These are phyloP conservation scores for Fusarium tjaetaba DNA, from an alignment of 2,329 filamentous ascomycete genomes.

Conservation along the genomic window DNA sequence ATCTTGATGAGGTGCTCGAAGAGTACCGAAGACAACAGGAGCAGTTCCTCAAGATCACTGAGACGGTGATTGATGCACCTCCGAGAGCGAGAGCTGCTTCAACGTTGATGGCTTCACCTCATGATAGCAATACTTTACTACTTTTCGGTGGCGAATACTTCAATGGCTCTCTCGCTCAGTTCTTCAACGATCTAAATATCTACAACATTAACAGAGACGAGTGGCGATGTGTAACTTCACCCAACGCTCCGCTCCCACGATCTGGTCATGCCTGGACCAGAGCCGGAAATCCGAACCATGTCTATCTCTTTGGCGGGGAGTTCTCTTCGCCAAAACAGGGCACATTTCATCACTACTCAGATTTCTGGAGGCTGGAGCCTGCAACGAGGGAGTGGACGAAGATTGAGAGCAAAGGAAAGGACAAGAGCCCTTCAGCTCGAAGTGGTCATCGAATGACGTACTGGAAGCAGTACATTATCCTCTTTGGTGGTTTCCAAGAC, in stretches of 20 bases:
- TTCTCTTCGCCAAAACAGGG: slow-evolving; percentile 97
- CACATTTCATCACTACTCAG: slow-evolving; percentile 99
- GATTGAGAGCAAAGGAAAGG: slow-evolving; percentile 80
- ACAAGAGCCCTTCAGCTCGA: slow-evolving; percentile 82
- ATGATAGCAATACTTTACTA: slow-evolving; percentile 87
- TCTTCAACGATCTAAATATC: slow-evolving; percentile 73
- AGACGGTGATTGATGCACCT: slow-evolving; percentile 74
- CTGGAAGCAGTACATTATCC: slow-evolving; percentile 94
- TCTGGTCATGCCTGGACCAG: slow-evolving; percentile 96
- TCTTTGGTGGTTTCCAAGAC: slow-evolving; percentile 98
- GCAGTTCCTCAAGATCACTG: slow-evolving; percentile 92
- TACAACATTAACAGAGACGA: slow-evolving; percentile 85
- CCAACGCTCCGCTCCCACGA: slow-evolving; percentile 89
- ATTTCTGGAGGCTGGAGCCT: slow-evolving; percentile 95
- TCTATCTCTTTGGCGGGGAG: slow-evolving; percentile 96
- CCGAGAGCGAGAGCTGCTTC: slow-evolving; percentile 83
- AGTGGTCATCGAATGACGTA: slow-evolving; percentile 97
- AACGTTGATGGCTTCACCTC: slow-evolving; percentile 84
- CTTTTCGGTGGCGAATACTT: slow-evolving; percentile 96
- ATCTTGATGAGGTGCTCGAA: slow-evolving; percentile 91
- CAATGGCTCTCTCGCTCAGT: slow-evolving; percentile 85
- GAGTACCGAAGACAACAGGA: slow-evolving; percentile 95
- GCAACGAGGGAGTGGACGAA: slow-evolving; percentile 88
- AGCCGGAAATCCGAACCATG: slow-evolving; percentile 81
- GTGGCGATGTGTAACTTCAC: slow-evolving; percentile 90